phyloP scores from a whole-genome alignment of 2,329 filamentous ascomycete species.

The Botrytis fabae region DNA sequence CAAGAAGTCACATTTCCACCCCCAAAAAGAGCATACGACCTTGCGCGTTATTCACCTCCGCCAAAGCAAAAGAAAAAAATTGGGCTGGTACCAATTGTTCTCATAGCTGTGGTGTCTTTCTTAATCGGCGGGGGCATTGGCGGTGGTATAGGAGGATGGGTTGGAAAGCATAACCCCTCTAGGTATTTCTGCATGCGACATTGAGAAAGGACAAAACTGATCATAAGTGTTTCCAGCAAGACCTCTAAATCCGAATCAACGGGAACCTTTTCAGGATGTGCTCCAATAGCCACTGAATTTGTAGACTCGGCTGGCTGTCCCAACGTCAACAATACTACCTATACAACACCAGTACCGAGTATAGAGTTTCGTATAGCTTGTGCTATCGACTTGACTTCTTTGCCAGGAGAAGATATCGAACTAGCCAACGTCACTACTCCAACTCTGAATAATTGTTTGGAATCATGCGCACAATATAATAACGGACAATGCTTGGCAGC shows the following conservation, averaged over 20 bases:
- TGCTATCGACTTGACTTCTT: constrained; percentile 23
- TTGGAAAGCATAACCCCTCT: constrained; percentile 3
- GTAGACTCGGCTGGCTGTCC: constrained; percentile 32
- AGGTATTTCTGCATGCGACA: neutral
- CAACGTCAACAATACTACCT: constrained; percentile 26
- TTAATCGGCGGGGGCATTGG: constrained; percentile 29
- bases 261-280: constrained; percentile 19
- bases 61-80: constrained; percentile 17
- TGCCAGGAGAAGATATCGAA: constrained; percentile 27
- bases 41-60: neutral
- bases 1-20: constrained; percentile 10
- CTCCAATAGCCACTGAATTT: constrained; percentile 22
- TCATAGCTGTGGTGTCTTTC: constrained; percentile 26
- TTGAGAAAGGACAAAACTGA: neutral
- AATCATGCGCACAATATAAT: constrained; percentile 28
- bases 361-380: constrained; percentile 29
- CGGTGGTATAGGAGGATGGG: constrained; percentile 26
- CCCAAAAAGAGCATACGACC: constrained; percentile 18
- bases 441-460: constrained; percentile 27
- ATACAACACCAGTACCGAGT: constrained; percentile 25
- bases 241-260: constrained; percentile 11
- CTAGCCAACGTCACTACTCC: constrained; percentile 25
- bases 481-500: constrained; percentile 30
- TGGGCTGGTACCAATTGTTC: constrained; percentile 23
- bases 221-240: neutral